Evolutionary conservation across 768 basidiomycete genomes (phyloP).

Genomic region (Tricholoma sp.): DNA sequence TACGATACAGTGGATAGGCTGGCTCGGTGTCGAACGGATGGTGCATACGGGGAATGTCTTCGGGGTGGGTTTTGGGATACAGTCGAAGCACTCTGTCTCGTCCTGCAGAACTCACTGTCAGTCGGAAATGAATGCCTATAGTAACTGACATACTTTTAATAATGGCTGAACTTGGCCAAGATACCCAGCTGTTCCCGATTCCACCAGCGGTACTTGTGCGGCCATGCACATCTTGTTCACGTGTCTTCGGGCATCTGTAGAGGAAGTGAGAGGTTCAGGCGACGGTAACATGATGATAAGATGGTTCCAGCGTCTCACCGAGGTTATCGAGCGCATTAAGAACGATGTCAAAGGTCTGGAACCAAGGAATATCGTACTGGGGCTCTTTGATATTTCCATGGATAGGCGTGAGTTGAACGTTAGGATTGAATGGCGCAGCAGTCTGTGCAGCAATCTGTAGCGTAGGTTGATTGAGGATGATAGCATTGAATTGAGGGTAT

Average conservation of each 20-base stretch:
- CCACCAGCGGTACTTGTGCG: constrained; percentile 83
- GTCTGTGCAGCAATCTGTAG: constrained; percentile 76
- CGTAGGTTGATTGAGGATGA: constrained; percentile 1
- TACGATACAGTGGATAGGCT: constrained; percentile 97
- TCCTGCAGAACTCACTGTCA: constrained; percentile 42
- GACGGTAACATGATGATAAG: background rate
- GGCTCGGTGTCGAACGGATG: constrained; percentile 93
- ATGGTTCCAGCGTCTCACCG: constrained; percentile 41
- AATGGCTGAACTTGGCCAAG: constrained; percentile 96
- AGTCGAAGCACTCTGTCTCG: constrained; percentile 92
- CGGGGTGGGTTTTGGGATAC: constrained; percentile 86
- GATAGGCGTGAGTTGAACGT: constrained; percentile 81
- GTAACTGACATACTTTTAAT: constrained; percentile 53
- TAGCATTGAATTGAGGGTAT: background rate
- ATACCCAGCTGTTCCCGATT: constrained; percentile 96
- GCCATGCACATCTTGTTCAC: constrained; percentile 99
- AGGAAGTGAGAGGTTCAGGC: background rate
- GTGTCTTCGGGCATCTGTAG: constrained; percentile 83
- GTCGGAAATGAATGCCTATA: background rate
- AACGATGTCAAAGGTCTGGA: constrained; percentile 84
- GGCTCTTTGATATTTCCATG: constrained; percentile 95
- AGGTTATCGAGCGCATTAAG: constrained; percentile 96
- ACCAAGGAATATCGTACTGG: constrained; percentile 88
- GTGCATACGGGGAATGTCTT: constrained; percentile 98
- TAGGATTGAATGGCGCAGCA: constrained; percentile 81